Evolutionary conservation across 257 asterid genomes (phyloP).

Genomic region (Cynanchum wilfordii): DNA sequence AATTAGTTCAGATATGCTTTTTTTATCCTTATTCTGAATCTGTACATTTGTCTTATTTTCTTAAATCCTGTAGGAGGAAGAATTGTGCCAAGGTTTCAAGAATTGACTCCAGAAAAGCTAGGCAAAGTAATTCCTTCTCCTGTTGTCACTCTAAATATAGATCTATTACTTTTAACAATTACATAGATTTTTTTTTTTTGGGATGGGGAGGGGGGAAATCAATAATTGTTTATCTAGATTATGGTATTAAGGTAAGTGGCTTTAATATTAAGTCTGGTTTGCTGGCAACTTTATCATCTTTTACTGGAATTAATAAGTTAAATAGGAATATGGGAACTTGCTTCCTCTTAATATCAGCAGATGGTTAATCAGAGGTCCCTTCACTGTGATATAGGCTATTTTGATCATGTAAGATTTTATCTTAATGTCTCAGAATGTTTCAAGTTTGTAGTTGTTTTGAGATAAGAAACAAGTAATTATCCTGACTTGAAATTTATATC

Average conservation of each 20-base stretch:
- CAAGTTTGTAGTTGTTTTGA: not conserved
- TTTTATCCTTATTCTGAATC: not conserved
- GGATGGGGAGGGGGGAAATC: not conserved
- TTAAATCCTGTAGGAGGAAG: conserved; percentile 64
- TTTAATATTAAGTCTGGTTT: not conserved
- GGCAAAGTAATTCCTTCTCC: conserved; percentile 49
- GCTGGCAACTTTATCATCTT: not conserved
- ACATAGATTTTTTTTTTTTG: no score
- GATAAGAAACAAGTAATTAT: not conserved
- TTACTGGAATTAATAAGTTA: not conserved
- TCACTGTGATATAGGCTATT: not conserved
- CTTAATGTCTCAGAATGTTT: not conserved
- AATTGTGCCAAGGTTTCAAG: conserved; percentile 98
- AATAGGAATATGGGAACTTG: not conserved
- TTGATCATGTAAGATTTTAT: not conserved
- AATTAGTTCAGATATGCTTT: not conserved
- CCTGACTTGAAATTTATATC: not conserved
- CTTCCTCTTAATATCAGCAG: not conserved
- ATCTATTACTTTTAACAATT: not conserved
- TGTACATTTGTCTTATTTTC: not conserved
- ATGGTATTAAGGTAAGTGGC: not conserved
- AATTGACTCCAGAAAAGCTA: conserved; percentile 81
- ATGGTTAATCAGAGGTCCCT: not conserved
- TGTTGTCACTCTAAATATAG: not conserved
- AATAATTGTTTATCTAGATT: not conserved